A percentile compares a stretch with the other conserved stretches of the same genome.
Conservation (phyloP, 768 basidiomycete species). For the Xanthoconium stramineum region DNA sequence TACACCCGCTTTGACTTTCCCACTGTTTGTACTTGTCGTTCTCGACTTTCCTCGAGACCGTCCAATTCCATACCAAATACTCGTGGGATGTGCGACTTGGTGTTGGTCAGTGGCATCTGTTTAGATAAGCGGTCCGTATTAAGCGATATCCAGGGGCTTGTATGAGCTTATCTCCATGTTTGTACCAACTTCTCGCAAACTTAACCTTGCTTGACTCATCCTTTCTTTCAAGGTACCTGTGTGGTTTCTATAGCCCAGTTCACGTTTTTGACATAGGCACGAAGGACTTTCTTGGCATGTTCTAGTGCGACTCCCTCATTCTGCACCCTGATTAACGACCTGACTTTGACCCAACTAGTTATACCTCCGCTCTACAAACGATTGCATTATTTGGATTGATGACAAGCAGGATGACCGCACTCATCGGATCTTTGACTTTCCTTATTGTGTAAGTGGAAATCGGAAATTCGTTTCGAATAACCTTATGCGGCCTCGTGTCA, state of each 20-base stretch:
- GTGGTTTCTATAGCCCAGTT: constrained; percentile 37
- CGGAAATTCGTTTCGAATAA: neutral
- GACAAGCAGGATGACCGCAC: constrained; percentile 63
- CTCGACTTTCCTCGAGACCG: constrained; percentile 71
- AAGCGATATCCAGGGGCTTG: constrained; percentile 41
- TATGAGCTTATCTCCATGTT: constrained; percentile 56
- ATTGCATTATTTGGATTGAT: constrained; percentile 71
- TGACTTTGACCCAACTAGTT: constrained; percentile 16
- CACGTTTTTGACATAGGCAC: constrained; percentile 40
- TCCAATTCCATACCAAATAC: constrained; percentile 56
- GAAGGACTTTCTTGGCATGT: constrained; percentile 39
- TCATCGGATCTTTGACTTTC: constrained; percentile 54
- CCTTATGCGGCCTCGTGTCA: constrained; percentile 14
- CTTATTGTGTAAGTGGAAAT: constrained; percentile 45
- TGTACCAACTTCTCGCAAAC: constrained; percentile 6
- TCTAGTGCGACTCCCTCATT: constrained; percentile 27
- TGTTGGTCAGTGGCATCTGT: constrained; percentile 44
- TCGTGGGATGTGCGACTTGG: constrained; percentile 59
- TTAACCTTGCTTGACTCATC: constrained; percentile 8
- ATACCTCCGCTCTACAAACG: constrained; percentile 43
- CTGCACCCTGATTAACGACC: constrained; percentile 7
- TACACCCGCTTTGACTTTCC: constrained; percentile 58
- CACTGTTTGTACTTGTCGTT: constrained; percentile 60
- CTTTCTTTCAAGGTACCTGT: constrained; percentile 36
- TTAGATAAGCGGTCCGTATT: constrained; percentile 7